Evolutionary conservation across 2,329 filamentous ascomycete genomes (phyloP).

Genomic region (Penicillium aurantiogriseum): DNA sequence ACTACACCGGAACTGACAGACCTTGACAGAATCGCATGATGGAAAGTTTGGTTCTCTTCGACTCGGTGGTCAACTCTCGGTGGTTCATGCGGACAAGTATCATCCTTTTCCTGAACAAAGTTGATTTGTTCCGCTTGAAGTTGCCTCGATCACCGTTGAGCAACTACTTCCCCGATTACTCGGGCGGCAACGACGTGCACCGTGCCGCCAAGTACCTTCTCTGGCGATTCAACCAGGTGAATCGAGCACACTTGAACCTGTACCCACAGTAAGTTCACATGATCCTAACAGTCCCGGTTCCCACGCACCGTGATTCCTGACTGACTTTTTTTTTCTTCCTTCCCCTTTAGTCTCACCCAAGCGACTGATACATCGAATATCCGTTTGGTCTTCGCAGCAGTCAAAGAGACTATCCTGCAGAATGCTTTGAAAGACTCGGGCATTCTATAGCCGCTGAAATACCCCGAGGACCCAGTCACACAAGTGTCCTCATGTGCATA

Average conservation of each 20-base stretch:
- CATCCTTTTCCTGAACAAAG: slow-evolving; percentile 97
- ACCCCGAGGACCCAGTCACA: background rate
- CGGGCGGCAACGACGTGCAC: slow-evolving; percentile 95
- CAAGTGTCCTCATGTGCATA: background rate
- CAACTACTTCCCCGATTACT: slow-evolving; percentile 98
- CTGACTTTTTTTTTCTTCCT: slow-evolving; percentile 12
- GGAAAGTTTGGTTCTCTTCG: slow-evolving; percentile 93
- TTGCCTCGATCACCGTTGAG: slow-evolving; percentile 82
- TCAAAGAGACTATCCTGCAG: slow-evolving; percentile 98
- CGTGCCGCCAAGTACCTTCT: slow-evolving; percentile 96
- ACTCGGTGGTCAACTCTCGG: slow-evolving; percentile 96
- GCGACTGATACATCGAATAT: slow-evolving; percentile 99
- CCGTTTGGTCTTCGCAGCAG: slow-evolving; percentile 92
- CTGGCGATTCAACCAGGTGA: slow-evolving; percentile 99
- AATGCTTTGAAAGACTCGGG: slow-evolving; percentile 98
- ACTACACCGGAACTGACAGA: slow-evolving; percentile 9
- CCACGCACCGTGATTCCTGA: slow-evolving; percentile 9
- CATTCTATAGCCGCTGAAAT: slow-evolving; percentile 62
- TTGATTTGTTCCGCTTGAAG: slow-evolving; percentile 96
- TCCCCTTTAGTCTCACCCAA: slow-evolving; percentile 76
- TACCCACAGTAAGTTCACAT: slow-evolving; percentile 82
- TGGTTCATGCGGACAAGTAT: slow-evolving; percentile 99
- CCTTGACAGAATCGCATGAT: slow-evolving; percentile 94
- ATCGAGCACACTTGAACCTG: slow-evolving; percentile 89
- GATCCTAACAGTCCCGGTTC: background rate